Evolutionary conservation across 352 stramenopile genomes (phyloP), one percentile per base, ranked within the genome.

Genomic region (Phytophthora agathidicida): DNA sequence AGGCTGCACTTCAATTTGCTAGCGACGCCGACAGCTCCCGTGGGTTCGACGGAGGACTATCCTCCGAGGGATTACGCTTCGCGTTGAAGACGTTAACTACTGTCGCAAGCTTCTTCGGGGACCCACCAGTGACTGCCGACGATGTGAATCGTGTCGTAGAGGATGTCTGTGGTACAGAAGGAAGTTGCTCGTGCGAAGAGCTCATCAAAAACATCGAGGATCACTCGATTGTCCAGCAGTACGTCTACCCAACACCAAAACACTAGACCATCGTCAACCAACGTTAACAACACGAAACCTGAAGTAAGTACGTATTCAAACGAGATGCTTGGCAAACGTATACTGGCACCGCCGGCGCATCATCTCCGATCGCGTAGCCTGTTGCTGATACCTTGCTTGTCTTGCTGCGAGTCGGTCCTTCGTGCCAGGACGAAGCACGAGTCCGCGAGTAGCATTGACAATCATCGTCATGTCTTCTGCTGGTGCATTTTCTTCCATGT

Each of bases 281-380:
- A n/a, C n/a, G n/a, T n/a, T n/a, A n/a, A n/a, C 64, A 62, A 45
- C 32, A 65, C 8, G 20, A 33, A 24, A 11, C n/a, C n/a, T 30
- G 10, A 8, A 8, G 33, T 23, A 47, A 35, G n/a, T 22, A 24
- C 1, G 10, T 22, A 3, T 27, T 6, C 23, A 17, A n/a, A n/a
- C 26, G 2, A 66, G 47, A n/a, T 65, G 41, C 24, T 73, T 77
- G 6, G 61, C 77, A 31, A 73, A 77, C 10, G 71, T 80, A 45
- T 86, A 85, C 48, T 71, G 68, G 43, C 68, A 72, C 11, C 79
- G 56, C 7, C 79, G 74, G 22, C 73, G 69, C 71, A 89, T 89
- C 77, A 87, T 86, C 39, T 87, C 68, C 2, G 69, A 83, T 24
- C 72, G 58, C 7, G 50, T 71, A 7, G 65, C 65, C 19, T 56